These are phyloP conservation scores for Tetrapisispora phaffii DNA, from an alignment of 805 yeast genomes.

Conservation along the genomic window DNA sequence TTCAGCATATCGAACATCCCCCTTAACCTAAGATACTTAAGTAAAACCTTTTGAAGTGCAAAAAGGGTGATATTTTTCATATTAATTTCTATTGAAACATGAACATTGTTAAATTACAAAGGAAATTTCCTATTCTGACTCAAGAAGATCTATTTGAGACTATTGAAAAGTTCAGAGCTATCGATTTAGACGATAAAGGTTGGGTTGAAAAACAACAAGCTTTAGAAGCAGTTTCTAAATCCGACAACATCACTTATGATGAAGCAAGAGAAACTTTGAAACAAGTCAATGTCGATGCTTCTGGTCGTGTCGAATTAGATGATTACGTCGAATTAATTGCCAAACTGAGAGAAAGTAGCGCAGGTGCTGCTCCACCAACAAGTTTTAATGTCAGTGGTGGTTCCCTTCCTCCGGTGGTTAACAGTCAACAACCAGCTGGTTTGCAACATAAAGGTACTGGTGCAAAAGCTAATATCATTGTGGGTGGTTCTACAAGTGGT, in stretches of 20 bases:
- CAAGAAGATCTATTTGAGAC: constrained; percentile 81
- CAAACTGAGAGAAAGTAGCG: constrained; percentile 47
- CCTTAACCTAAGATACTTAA: too few relatives aligned
- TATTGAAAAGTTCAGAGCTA: constrained; percentile 75
- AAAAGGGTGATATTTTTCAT: too few relatives aligned
- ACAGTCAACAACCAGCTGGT: constrained; percentile 25
- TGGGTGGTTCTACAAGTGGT: constrained; percentile 80
- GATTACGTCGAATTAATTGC: constrained; percentile 83
- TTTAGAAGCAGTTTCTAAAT: constrained; percentile 67
- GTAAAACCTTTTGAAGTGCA: too few relatives aligned
- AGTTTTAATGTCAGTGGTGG: constrained; percentile 17
- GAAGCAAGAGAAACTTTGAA: constrained; percentile 90
- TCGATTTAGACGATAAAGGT: constrained; percentile 88
- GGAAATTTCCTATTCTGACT: constrained; percentile 73
- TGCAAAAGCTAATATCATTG: constrained; percentile 65
- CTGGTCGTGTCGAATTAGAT: constrained; percentile 93
- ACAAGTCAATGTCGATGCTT: constrained; percentile 84
- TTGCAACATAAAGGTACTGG: constrained; percentile 44
- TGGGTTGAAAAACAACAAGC: constrained; percentile 89
- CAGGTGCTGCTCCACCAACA: constrained; percentile 23
- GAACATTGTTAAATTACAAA: constrained; percentile 61
- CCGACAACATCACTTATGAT: constrained; percentile 80
- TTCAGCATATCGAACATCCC: too few relatives aligned
- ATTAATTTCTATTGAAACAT: constrained; percentile 24
- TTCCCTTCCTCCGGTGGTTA: constrained; percentile 5